A percentile compares a stretch with the other conserved stretches of the same genome.
phyloP scores from a whole-genome alignment of 805 yeast genomes.

The Starmera caribaea region DNA sequence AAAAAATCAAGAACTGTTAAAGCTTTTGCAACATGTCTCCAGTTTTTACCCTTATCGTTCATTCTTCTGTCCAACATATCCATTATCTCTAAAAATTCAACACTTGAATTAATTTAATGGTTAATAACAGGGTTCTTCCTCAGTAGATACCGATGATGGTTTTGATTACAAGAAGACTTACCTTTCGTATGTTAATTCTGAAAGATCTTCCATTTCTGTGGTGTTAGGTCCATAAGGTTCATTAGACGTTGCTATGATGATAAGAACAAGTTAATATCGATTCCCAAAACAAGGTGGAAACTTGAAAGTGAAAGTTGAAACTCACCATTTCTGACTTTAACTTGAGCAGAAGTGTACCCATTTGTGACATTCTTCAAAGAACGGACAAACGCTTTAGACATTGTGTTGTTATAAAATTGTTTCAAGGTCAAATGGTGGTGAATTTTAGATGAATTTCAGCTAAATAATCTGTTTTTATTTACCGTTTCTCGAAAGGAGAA shows the following conservation, averaged over 20 bases:
- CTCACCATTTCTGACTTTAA: constrained; percentile 64
- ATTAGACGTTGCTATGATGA: constrained; percentile 64
- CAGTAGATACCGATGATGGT: background rate
- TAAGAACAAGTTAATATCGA: constrained; percentile 1
- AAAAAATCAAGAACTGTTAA: constrained; percentile 82
- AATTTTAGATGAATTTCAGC: background rate
- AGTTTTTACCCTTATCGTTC: constrained; percentile 93
- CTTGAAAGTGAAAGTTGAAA: too few species aligned
- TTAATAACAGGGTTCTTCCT: background rate
- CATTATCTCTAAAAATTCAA: constrained; percentile 82
- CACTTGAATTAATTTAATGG: constrained; percentile 18
- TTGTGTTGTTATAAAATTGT: constrained; percentile 13
- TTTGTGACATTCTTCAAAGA: constrained; percentile 67
- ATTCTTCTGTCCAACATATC: constrained; percentile 88
- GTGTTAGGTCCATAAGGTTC: constrained; percentile 80
- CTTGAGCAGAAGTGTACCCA: constrained; percentile 82
- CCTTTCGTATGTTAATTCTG: constrained; percentile 58
- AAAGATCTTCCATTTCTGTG: constrained; percentile 73
- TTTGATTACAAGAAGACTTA: constrained; percentile 8
- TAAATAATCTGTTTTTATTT: too few species aligned
- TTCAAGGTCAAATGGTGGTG: background rate
- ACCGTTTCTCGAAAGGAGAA: too few species aligned
- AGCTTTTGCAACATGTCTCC: constrained; percentile 94
- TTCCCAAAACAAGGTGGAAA: background rate
- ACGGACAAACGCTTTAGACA: constrained; percentile 75